A percentile compares a stretch with the other conserved stretches of the same genome.
Evolutionary conservation across 2,329 filamentous ascomycete genomes (phyloP).

Genomic region (Zymoseptoria crescenta): DNA sequence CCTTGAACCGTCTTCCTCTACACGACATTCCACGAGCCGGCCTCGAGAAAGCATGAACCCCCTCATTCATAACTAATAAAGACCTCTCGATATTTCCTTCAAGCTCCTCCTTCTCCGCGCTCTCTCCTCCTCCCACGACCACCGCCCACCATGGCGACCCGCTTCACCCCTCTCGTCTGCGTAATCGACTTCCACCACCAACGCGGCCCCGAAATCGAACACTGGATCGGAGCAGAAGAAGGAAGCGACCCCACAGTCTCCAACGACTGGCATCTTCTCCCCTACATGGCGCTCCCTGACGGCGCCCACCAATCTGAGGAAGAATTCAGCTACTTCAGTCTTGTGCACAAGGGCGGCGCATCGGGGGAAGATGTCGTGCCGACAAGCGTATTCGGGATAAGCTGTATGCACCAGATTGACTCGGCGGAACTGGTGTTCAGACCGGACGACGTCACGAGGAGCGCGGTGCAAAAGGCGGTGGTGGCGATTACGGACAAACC

Average conservation of each 20-base stretch:
- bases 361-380: conserved; percentile 23
- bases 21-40: background rate
- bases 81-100: conserved; percentile 5
- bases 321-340: conserved; percentile 97
- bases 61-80: background rate
- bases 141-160: conserved; percentile 1
- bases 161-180: conserved; percentile 42
- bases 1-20: background rate
- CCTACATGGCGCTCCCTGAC: conserved; percentile 95
- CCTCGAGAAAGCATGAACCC: background rate
- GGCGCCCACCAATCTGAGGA: conserved; percentile 90
- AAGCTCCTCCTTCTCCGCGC: background rate
- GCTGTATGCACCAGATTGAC: conserved; percentile 87
- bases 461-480: conserved; percentile 95
- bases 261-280: conserved; percentile 84
- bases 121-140: background rate
- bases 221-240: conserved; percentile 73
- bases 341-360: conserved; percentile 45
- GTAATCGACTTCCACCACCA: conserved; percentile 49
- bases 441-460: conserved; percentile 85
- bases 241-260: conserved; percentile 69
- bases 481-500: conserved; percentile 91
- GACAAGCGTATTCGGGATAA: conserved; percentile 75
- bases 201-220: conserved; percentile 81
- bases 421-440: conserved; percentile 67